phyloP scores from a whole-genome alignment of 139 green algal genomes.

The Chlamydomonas asymmetrica region DNA sequence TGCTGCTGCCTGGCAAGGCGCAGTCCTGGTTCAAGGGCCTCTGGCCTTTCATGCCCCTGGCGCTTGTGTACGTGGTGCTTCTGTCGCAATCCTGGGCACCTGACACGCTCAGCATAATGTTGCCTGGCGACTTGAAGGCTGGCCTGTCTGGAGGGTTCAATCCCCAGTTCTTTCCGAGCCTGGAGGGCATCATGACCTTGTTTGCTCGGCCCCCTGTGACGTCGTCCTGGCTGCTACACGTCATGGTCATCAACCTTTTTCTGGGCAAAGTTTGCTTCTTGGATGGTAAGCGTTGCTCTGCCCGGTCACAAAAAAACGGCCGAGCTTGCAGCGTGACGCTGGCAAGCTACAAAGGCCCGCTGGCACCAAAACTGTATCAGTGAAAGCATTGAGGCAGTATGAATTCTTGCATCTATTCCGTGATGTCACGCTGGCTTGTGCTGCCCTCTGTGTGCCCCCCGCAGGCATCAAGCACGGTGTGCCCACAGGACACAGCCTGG shows the following conservation, averaged over 20 bases:
- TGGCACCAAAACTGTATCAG: no score
- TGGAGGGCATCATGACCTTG: constrained; percentile 61
- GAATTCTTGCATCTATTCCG: no score
- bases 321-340: no score
- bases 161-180: constrained; percentile 74
- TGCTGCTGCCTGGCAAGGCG: constrained; percentile 15
- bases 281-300: constrained; percentile 37
- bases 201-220: constrained; percentile 63
- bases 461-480: constrained; percentile 44
- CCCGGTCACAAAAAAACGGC: no score
- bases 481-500: constrained; percentile 44
- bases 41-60: constrained; percentile 52
- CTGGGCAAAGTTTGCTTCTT: constrained; percentile 44
- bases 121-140: constrained; percentile 66
- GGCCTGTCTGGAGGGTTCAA: constrained; percentile 65
- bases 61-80: constrained; percentile 55
- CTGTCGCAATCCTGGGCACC: constrained; percentile 62
- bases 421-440: no score
- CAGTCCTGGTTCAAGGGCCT: constrained; percentile 6
- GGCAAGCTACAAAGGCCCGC: no score
- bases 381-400: no score
- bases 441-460: no score
- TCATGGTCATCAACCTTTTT: constrained; percentile 74
- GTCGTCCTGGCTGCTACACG: constrained; percentile 66
- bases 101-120: constrained; percentile 68